Evolutionary conservation across 2,329 filamentous ascomycete genomes (phyloP).

Genomic region (Xenoacremonium recifei): DNA sequence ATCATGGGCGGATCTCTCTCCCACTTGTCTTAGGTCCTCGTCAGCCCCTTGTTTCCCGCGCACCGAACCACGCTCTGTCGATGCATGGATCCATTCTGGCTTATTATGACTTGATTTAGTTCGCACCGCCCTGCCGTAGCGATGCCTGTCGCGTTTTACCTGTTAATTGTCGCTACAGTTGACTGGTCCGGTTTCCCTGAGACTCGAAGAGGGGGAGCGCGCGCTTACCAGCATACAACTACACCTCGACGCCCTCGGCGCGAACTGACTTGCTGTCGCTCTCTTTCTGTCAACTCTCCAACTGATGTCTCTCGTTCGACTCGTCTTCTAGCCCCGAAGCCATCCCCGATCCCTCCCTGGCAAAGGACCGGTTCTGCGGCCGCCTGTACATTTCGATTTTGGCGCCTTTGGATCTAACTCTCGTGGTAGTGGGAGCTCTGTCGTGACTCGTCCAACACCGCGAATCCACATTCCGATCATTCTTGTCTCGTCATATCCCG

Average conservation of each 20-base stretch:
- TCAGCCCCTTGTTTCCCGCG: not conserved
- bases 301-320: constrained; percentile 1
- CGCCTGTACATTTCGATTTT: constrained; percentile 9
- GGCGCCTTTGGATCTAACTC: too few species aligned
- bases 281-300: not conserved
- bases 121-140: not conserved
- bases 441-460: constrained; percentile 8
- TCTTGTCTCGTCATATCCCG: constrained; percentile 6
- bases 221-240: not conserved
- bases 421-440: constrained; percentile 15
- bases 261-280: not conserved
- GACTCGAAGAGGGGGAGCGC: too few species aligned
- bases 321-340: constrained; percentile 6
- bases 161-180: not conserved
- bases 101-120: constrained; percentile 1
- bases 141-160: not conserved
- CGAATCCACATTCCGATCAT: constrained; percentile 18
- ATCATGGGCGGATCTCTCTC: not conserved
- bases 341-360: constrained; percentile 16
- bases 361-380: constrained; percentile 10
- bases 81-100: constrained; percentile 1
- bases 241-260: not conserved
- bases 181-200: not conserved
- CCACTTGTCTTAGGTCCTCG: not conserved
- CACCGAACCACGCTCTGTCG: constrained; percentile 3